Base-by-base conservation (phyloP, 768 basidiomycete species). In the Russula griseocarnosa region DNA sequence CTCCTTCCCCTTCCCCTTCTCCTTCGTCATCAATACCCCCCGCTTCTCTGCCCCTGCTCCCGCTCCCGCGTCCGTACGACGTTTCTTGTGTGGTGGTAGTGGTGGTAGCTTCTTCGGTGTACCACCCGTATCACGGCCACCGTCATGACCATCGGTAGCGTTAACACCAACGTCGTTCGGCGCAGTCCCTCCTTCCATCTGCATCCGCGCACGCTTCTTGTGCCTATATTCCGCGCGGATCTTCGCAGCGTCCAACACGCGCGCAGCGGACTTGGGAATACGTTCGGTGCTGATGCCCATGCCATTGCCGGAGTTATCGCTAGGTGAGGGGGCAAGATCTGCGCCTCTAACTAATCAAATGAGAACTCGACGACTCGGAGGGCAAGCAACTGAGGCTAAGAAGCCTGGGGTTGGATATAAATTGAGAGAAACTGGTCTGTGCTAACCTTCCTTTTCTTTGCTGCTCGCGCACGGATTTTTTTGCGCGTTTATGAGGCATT, bases 241-340 rank as follows among this genome's bases (percentile, higher is more conserved):
- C 63, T 78, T 74, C 24, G 75, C 76, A 2, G 89, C 86, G 68
- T 90, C 83, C 44, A 92, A 73, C 22, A 90, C 79, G 16, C 90
- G 82, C 40, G 81, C 73, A 18, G 81, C 80, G 11, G 86, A 82
- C 74, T 91, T 92, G 10, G 90, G 90, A 22, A 92, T 79, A 5
- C 79, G 75, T 69, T 92, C 90, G 52, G 79, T 76, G 69, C 63
- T 68, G n/a, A 74, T 54, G 32, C 63, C 63, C 5, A 28, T n/a
- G 28, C 40, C 22, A 24, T 42, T 47, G 20, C 38, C 38, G 18
- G 38, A 16, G 38, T 26, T 55, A 1, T 28, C 16, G 22, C 58
- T 8, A 5, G 16, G 30, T 58, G 24, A n/a, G n/a, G n/a, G 72
- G 66, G 70, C 67, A 30, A 72, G 62, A 58, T 74, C 69, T 36